Conservation (phyloP, 768 basidiomycete genomes). For the Lactarius indigo region DNA sequence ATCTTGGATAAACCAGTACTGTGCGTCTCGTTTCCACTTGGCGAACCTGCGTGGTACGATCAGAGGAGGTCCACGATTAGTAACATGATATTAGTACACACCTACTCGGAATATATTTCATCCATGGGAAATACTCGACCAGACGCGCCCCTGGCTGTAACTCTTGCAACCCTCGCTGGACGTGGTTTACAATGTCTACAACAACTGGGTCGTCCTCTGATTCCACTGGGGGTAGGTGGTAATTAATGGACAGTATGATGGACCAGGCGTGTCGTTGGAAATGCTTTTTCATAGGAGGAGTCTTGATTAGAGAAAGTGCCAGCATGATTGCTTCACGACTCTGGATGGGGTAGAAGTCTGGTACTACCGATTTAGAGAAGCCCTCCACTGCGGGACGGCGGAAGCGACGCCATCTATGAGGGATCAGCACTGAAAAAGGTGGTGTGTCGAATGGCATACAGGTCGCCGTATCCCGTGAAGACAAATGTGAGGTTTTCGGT, state of each 20-base stretch:
- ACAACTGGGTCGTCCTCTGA: conserved; percentile 14
- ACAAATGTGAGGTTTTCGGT: background rate
- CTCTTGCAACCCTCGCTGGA: background rate
- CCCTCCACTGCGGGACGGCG: background rate
- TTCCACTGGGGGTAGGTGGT: conserved; percentile 2
- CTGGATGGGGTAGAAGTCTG: background rate
- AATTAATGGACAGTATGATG: conserved; percentile 28
- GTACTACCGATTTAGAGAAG: background rate
- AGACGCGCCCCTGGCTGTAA: background rate
- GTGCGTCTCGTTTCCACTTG: no score
- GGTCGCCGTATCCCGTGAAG: background rate
- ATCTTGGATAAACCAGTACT: no score
- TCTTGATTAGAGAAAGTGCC: conserved; percentile 28
- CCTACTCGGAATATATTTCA: no score
- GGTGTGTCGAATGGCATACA: background rate
- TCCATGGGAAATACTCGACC: no score
- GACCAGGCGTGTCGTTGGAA: conserved; percentile 30
- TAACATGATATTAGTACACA: no score
- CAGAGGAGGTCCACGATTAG: no score
- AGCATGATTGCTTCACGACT: background rate
- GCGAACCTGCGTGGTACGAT: no score
- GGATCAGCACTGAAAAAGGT: background rate
- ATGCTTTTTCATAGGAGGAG: conserved; percentile 30
- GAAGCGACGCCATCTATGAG: background rate
- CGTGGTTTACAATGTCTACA: background rate